These are phyloP conservation scores for Wickerhamomyces pijperi DNA, from an alignment of 805 yeast genomes.

Conservation along the genomic window DNA sequence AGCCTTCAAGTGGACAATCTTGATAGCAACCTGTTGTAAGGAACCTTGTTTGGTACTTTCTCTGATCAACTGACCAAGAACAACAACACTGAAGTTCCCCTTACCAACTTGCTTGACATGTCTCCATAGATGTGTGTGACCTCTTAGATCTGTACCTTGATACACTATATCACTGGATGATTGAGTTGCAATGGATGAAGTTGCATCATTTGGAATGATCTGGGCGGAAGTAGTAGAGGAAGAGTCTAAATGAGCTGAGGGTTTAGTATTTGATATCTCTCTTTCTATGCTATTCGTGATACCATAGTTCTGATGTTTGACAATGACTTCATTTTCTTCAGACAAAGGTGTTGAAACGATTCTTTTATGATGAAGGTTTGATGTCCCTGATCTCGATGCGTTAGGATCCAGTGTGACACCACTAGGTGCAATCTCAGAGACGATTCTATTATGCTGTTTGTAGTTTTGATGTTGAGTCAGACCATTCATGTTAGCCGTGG, in stretches of 20 bases:
- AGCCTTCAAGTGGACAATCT: slow-evolving; percentile 38
- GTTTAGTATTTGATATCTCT: background rate
- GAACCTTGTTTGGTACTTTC: slow-evolving; percentile 3
- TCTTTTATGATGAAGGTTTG: slow-evolving; percentile 9
- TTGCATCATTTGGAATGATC: background rate
- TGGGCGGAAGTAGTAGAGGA: no score
- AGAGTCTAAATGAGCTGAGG: no score
- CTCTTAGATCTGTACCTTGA: slow-evolving; percentile 10
- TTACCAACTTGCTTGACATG: slow-evolving; percentile 38
- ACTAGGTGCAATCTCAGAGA: slow-evolving; percentile 24
- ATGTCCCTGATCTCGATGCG: background rate
- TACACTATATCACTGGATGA: background rate
- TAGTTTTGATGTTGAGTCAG: background rate
- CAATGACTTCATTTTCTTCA: slow-evolving; percentile 4
- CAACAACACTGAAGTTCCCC: slow-evolving; percentile 63
- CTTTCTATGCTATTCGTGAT: background rate
- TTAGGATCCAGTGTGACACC: slow-evolving; percentile 13
- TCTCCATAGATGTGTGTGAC: slow-evolving; percentile 18
- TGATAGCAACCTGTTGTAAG: slow-evolving; percentile 50
- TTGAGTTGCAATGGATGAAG: background rate
- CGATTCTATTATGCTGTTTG: slow-evolving; percentile 15
- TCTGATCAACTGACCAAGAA: slow-evolving; percentile 27
- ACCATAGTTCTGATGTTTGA: background rate
- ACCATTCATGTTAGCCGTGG: slow-evolving; percentile 1
- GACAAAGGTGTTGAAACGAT: slow-evolving; percentile 10